Percentiles rank a stretch among this genome's conserved stretches.
phyloP scores from a whole-genome alignment of 805 yeast genomes.

The Citeromyces matritensis region DNA sequence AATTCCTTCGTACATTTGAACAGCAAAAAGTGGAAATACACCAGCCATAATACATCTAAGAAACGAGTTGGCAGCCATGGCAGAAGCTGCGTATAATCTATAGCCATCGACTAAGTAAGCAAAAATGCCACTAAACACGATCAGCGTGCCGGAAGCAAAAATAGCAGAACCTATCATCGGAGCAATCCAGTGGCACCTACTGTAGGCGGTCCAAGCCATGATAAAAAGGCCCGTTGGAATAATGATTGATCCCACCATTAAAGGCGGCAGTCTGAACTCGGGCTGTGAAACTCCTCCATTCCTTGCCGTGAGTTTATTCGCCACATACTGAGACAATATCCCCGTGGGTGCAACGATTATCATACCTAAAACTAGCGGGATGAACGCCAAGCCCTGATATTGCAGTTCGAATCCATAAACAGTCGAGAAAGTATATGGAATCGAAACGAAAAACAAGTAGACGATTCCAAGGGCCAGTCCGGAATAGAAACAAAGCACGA shows the following conservation, averaged over 20 bases:
- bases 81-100: constrained; percentile 34
- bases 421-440: constrained; percentile 41
- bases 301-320: constrained; percentile 26
- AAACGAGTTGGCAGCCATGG: constrained; percentile 33
- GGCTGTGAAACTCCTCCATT: constrained; percentile 50
- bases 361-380: constrained; percentile 70
- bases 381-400: constrained; percentile 48
- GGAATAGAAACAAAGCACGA: constrained; percentile 35
- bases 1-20: constrained; percentile 37
- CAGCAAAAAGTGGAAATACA: constrained; percentile 39
- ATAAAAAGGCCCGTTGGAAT: constrained; percentile 71
- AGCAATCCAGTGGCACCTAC: constrained; percentile 50
- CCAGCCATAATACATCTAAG: constrained; percentile 41
- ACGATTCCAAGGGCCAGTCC: constrained; percentile 45
- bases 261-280: constrained; percentile 69
- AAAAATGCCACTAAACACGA: constrained; percentile 42
- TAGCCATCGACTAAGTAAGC: constrained; percentile 51
- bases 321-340: constrained; percentile 48
- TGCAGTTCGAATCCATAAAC: constrained; percentile 36
- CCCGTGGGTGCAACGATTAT: constrained; percentile 61
- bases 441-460: constrained; percentile 51
- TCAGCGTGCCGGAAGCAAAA: constrained; percentile 47
- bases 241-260: constrained; percentile 72
- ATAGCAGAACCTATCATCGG: constrained; percentile 45
- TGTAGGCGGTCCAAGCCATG: constrained; percentile 43